Evolutionary conservation across 768 basidiomycete species (phyloP).

Genomic region (Rhodotorula babjevae): DNA sequence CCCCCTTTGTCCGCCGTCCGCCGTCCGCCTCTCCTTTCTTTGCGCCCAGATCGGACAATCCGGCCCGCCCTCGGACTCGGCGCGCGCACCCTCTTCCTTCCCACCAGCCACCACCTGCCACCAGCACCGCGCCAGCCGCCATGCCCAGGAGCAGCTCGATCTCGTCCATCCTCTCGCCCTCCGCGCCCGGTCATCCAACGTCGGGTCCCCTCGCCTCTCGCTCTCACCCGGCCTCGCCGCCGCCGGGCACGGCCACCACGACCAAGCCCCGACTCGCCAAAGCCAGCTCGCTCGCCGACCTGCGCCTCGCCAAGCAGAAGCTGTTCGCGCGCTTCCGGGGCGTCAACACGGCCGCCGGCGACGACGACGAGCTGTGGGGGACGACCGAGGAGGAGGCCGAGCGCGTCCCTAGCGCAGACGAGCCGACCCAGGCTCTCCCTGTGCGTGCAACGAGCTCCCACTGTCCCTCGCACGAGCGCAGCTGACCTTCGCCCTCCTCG

Average conservation of each 20-base stretch:
- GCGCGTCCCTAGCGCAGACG: not conserved
- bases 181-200: not conserved
- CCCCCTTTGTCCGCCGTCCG: not conserved
- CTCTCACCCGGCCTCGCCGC: not conserved
- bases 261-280: slow-evolving; percentile 8
- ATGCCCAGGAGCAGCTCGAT: not conserved
- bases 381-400: slow-evolving; percentile 56
- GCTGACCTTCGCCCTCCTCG: too few relatives aligned
- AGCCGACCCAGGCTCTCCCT: not conserved
- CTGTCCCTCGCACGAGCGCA: too few relatives aligned
- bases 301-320: slow-evolving; percentile 7
- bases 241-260: not conserved
- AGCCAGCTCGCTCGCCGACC: slow-evolving; percentile 19
- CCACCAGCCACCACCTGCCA: not conserved
- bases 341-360: not conserved
- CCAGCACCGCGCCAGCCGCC: not conserved
- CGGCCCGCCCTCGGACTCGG: too few relatives aligned
- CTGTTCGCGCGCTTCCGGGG: slow-evolving; percentile 9
- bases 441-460: not conserved
- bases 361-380: slow-evolving; percentile 17
- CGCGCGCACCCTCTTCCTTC: too few relatives aligned
- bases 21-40: too few relatives aligned
- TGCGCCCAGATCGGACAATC: too few relatives aligned
- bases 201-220: not conserved
- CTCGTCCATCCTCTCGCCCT: not conserved